A percentile compares a stretch with the other conserved stretches of the same genome.
phyloP scores from a whole-genome alignment of 768 basidiomycete species.

The Pisolithus microcarpus region DNA sequence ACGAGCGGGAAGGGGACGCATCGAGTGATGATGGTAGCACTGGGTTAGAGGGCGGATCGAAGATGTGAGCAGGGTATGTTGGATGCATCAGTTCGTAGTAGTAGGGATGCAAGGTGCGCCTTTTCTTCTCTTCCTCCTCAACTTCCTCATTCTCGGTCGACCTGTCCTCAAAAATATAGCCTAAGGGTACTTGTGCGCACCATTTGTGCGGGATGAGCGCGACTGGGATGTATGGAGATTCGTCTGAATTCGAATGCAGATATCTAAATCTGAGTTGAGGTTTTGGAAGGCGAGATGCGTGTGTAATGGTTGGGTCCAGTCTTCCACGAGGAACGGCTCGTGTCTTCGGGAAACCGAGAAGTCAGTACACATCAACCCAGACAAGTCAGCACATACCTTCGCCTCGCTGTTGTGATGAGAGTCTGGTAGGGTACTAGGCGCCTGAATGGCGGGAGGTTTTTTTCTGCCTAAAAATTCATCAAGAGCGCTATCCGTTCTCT shows the following conservation, averaged over 20 bases:
- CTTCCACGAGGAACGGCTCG: conserved; percentile 32
- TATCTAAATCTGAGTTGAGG: conserved; percentile 73
- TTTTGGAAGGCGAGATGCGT: conserved; percentile 70
- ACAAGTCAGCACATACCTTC: conserved; percentile 25
- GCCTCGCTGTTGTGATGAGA: conserved; percentile 13
- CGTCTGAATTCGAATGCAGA: conserved; percentile 49
- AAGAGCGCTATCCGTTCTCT: conserved; percentile 77
- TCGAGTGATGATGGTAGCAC: conserved; percentile 53
- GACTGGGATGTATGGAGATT: conserved; percentile 57
- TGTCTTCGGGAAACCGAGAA: conserved; percentile 22
- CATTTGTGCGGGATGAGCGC: conserved; percentile 60
- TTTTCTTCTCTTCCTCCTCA: conserved; percentile 15
- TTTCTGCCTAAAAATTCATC: conserved; percentile 73
- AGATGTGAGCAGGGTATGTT: conserved; percentile 64
- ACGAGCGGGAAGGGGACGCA: conserved; percentile 28
- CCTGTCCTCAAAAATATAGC: conserved; percentile 41
- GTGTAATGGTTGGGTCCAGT: conserved; percentile 57
- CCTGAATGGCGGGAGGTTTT: conserved; percentile 55
- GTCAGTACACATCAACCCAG: conserved; percentile 5
- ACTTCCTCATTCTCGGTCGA: conserved; percentile 9
- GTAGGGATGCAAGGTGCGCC: conserved; percentile 62
- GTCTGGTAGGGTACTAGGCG: conserved; percentile 35
- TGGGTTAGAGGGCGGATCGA: conserved; percentile 41
- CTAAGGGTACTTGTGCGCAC: conserved; percentile 79
- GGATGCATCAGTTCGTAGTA: conserved; percentile 76